Conservation (phyloP, 2,329 filamentous ascomycete species). For the Cadophora gregata region DNA sequence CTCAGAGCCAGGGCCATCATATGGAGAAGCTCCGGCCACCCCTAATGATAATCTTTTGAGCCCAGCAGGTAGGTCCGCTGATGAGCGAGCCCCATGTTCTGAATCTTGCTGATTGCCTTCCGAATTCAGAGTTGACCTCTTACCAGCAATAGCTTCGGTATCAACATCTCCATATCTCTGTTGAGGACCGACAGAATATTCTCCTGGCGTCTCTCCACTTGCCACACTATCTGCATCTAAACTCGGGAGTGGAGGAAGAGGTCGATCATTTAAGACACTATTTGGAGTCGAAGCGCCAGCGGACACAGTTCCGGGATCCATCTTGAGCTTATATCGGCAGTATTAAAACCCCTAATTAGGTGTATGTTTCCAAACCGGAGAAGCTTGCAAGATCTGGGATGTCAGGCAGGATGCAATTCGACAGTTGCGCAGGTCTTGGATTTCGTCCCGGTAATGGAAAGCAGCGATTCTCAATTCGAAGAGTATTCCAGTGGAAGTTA, state of each 20-base stretch:
- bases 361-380: not conserved
- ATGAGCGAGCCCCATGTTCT: not conserved
- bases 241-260: slow-evolving; percentile 21
- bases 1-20: not conserved
- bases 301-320: not conserved
- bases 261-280: slow-evolving; percentile 12
- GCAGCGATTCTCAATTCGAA: not conserved
- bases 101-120: not conserved
- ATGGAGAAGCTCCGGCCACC: not conserved
- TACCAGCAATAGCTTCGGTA: not conserved
- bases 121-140: not conserved
- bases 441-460: not conserved
- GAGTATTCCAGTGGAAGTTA: not conserved
- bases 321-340: not conserved
- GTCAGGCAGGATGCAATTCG: not conserved
- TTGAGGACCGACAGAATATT: not conserved
- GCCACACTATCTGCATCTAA: slow-evolving; percentile 4
- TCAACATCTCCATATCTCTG: not conserved
- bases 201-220: not conserved
- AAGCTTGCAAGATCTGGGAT: not conserved
- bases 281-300: not conserved
- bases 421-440: not conserved
- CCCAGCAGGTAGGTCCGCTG: not conserved
- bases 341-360: no score
- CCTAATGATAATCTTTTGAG: not conserved